Evolutionary conservation across 2,329 filamentous ascomycete species (phyloP), one percentile per base, ranked within the genome.

Genomic region (Colletotrichum sp.): DNA sequence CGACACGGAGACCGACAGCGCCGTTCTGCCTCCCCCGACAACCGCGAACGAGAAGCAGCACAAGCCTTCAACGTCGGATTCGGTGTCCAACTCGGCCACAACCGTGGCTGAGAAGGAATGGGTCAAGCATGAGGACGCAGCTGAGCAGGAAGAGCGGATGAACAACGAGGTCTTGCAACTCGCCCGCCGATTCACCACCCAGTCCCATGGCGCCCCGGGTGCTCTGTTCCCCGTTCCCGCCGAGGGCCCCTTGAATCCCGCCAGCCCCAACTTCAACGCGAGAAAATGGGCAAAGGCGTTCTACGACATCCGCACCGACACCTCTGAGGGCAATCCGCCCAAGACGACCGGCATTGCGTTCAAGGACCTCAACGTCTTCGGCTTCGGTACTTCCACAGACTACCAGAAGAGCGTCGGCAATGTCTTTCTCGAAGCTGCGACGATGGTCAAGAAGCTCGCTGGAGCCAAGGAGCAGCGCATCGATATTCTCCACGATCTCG

Each of bases 401-500:
- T 87, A 86, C 72, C 84, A 89, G 79, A 84, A 84, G 72, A 82
- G 83, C 74, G 84, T 90, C 24, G 82, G 82, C 55, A 85, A 88
- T 73, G 80, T 86, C 32, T 76, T 78, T 28, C 74, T 79, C 3
- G 70, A 78, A 30, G 82, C 80, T 16, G 77, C 77, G 8, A 81
- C 81, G 1, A 79, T 82, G 71, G 72, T 80, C 7, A 79, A 80
- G 60, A 79, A 79, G 59, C 65, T 81, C 30, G 24, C 83, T 8
- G 82, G 83, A 1, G 78, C 67, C 5, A 78, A 74, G 7, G 66
- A 78, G 48, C 74, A 78, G n/a, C 78, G 79, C 18, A 86, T 88
- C 74, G 86, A 91, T 74, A 91, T 91, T 73, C 82, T 91, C n/a
- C 82, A 84, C 67, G 83, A 87, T 68, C 83, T 90, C 26, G 88